These are phyloP conservation scores for Adansonia gregorii DNA, from an alignment of 441 rosid species.

Conservation along the genomic window DNA sequence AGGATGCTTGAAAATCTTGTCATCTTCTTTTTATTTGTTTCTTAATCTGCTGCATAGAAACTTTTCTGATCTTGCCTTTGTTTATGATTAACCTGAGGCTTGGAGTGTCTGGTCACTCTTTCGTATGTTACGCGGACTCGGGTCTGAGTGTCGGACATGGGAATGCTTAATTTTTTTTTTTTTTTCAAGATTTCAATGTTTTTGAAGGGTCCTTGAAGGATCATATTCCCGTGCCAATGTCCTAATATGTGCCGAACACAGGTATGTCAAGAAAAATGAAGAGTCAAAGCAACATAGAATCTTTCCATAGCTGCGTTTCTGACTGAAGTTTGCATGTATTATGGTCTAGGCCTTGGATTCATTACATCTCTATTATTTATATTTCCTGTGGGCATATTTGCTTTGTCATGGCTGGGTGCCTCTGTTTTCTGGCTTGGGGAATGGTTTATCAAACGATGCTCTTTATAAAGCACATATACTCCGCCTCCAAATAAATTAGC, in stretches of 20 bases:
- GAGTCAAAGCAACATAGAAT: too few species aligned
- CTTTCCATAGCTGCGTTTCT: neutral
- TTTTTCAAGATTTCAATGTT: too few species aligned
- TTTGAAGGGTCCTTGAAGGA: too few species aligned
- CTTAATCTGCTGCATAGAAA: neutral
- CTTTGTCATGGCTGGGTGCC: slow-evolving; percentile 67
- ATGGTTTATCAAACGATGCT: slow-evolving; percentile 67
- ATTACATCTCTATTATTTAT: slow-evolving; percentile 60
- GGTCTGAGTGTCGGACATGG: too few species aligned
- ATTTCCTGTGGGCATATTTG: slow-evolving; percentile 62
- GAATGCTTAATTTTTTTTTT: too few species aligned
- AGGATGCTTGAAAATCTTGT: slow-evolving; percentile 1
- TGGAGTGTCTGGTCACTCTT: neutral
- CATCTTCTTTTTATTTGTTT: neutral
- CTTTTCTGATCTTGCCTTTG: neutral
- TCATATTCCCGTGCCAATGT: too few species aligned
- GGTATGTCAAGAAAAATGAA: too few species aligned
- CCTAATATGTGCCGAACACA: too few species aligned
- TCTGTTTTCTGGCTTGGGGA: slow-evolving; percentile 66
- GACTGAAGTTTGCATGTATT: neutral
- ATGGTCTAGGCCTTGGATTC: slow-evolving; percentile 60
- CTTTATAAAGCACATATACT: slow-evolving; percentile 58
- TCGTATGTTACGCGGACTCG: too few species aligned
- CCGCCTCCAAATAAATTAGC: slow-evolving; percentile 71
- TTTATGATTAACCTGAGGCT: neutral